Conservation (phyloP, 2,329 filamentous ascomycete species). For the Fusarium stilboides region DNA sequence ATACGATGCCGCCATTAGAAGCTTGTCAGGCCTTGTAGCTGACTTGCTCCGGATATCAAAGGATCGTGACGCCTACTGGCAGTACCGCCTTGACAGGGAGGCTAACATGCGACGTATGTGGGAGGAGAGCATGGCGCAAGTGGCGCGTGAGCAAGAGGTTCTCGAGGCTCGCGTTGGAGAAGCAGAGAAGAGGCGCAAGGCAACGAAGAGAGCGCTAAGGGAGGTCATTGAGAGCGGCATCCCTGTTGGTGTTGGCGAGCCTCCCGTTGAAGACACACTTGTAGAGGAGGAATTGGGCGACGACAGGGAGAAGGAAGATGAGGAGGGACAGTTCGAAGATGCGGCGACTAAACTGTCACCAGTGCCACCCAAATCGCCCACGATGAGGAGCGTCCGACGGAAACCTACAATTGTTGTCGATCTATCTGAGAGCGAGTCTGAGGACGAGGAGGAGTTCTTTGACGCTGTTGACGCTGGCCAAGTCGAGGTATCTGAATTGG, state of each 20-base stretch:
- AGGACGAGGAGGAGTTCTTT: slow-evolving; percentile 94
- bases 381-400: slow-evolving; percentile 60
- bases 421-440: slow-evolving; percentile 85
- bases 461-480: slow-evolving; percentile 96
- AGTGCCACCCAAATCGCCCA: slow-evolving; percentile 29
- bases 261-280: slow-evolving; percentile 49
- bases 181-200: slow-evolving; percentile 89
- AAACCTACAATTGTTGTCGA: slow-evolving; percentile 79
- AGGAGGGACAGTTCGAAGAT: slow-evolving; percentile 45
- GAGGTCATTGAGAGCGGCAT: slow-evolving; percentile 79
- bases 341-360: slow-evolving; percentile 32
- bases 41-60: slow-evolving; percentile 93
- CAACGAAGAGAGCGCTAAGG: slow-evolving; percentile 89
- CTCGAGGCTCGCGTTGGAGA: slow-evolving; percentile 90
- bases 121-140: slow-evolving; percentile 98
- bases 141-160: slow-evolving; percentile 94
- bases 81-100: slow-evolving; percentile 93
- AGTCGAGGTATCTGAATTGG: slow-evolving; percentile 83
- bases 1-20: slow-evolving; percentile 91
- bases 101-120: slow-evolving; percentile 94
- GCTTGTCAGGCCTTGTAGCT: slow-evolving; percentile 85
- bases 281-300: slow-evolving; percentile 54
- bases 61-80: slow-evolving; percentile 97
- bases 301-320: slow-evolving; percentile 36
- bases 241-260: slow-evolving; percentile 51